Evolutionary conservation across 352 stramenopile genomes (phyloP), one percentile per base, ranked within the genome.

Genomic region (Globisporangium cylindrosporum): DNA sequence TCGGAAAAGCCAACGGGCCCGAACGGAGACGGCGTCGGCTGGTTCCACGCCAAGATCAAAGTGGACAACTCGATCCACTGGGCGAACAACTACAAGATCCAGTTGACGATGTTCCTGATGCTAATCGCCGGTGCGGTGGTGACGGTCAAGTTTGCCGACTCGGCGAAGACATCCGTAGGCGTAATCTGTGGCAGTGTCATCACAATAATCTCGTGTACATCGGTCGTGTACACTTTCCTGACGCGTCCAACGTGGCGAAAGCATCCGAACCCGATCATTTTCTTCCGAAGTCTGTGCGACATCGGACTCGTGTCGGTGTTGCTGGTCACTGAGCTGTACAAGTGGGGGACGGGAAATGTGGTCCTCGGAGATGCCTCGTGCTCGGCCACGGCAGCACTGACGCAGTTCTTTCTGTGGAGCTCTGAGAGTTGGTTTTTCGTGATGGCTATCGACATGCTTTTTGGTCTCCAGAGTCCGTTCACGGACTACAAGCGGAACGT

Each of bases 401-500:
- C 87, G 43, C 86, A 95, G 77, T 90, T 95, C 67, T 94, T 94
- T 62, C 72, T 95, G n/a, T 93, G 88, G 82, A 86, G 78, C 15
- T 94, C 88, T 10, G 88, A 95, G 71, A 93, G 85, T 66, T 95
- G 88, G 88, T 95, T 95, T 67, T 92, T 93, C 61, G 86, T 95
- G 64, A 95, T 95, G 88, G 83, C 88, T 22, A 92, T 94, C 64
- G 88, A 95, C 68, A 92, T 95, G 85, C 72, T 92, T 43, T 90
- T 80, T 48, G 93, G 85, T 43, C 73, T 95, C 36, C 84, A 92
- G 72, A 95, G 87, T 80, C 88, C 88, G 5, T 95, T 95, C 68
- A 95, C 88, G 9, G 86, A 95, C 75, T 95, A 93, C 77, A 94
- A 93, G 75, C 79, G 66, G 62, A 95, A 95, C 54, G 80, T 95